Evolutionary conservation across 1,284 basidiomycete genomes (phyloP).

Genomic region (Leccinum proximum): DNA sequence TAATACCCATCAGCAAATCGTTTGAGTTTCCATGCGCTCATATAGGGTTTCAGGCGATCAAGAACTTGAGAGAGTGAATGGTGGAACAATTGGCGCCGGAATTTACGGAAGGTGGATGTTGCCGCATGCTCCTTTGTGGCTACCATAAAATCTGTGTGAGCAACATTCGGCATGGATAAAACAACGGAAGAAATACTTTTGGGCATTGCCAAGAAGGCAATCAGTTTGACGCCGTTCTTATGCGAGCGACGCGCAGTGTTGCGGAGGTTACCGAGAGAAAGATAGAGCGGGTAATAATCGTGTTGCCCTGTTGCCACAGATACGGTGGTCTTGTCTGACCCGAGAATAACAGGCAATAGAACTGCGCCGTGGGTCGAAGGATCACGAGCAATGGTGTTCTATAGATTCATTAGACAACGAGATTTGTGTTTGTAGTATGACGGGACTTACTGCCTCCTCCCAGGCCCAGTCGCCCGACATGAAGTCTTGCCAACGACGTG

Average conservation of each 20-base stretch:
- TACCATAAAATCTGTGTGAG: not conserved
- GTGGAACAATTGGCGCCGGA: not conserved
- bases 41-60: not conserved
- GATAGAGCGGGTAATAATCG: constrained; percentile 4
- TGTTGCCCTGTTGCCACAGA: constrained; percentile 2
- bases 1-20: not conserved
- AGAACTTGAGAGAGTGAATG: not conserved
- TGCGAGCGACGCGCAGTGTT: not conserved
- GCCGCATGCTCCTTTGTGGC: not conserved
- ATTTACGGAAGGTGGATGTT: not conserved
- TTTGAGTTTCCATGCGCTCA: not conserved
- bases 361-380: not conserved
- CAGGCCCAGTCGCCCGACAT: constrained; percentile 12
- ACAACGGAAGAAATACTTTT: not conserved
- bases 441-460: not conserved
- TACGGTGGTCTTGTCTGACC: constrained; percentile 2
- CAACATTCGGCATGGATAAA: no score
- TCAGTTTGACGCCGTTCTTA: not conserved
- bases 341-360: not conserved
- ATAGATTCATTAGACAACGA: not conserved
- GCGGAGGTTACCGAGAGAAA: constrained; percentile 4
- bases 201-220: constrained; percentile 1
- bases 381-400: not conserved
- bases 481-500: not conserved
- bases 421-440: not conserved